phyloP scores from a whole-genome alignment of 495 filamentous ascomycete genomes.

The Massariosphaeria phaeospora region DNA sequence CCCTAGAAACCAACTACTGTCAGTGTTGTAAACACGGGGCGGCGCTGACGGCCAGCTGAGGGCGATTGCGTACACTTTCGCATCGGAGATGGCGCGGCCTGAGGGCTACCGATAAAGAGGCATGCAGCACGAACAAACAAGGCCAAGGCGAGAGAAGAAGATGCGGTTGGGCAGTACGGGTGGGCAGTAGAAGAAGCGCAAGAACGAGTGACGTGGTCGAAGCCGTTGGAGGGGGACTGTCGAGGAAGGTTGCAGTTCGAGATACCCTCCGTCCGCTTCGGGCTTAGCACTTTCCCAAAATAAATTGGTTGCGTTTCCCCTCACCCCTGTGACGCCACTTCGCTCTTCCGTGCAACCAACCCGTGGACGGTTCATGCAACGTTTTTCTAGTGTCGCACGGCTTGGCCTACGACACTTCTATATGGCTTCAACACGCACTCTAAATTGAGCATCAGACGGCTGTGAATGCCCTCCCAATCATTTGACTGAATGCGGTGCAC shows the following conservation, averaged over 20 bases:
- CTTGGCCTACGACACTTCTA: no score
- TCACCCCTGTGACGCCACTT: no score
- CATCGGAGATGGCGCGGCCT: constrained; percentile 27
- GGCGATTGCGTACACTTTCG: constrained; percentile 35
- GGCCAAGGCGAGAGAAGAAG: background rate
- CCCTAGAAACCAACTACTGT: constrained; percentile 37
- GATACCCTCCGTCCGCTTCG: constrained; percentile 7
- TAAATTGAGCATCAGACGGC: no score
- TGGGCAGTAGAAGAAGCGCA: background rate
- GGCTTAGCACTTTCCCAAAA: constrained; percentile 5
- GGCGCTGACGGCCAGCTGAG: constrained; percentile 4
- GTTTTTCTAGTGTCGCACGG: no score
- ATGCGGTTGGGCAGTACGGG: background rate
- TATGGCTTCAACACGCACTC: no score
- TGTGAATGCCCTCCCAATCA: no score
- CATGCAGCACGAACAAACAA: constrained; percentile 23
- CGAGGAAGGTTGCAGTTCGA: background rate
- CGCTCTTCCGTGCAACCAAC: no score
- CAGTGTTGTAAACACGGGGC: constrained; percentile 1
- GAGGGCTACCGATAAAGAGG: constrained; percentile 6
- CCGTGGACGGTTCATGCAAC: no score
- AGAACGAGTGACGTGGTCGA: constrained; percentile 30
- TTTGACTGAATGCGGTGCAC: no score
- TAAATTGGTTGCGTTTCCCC: no score
- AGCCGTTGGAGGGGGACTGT: background rate